Evolutionary conservation across 2,329 filamentous ascomycete species (phyloP).

Genomic region (Calonectria montana): DNA sequence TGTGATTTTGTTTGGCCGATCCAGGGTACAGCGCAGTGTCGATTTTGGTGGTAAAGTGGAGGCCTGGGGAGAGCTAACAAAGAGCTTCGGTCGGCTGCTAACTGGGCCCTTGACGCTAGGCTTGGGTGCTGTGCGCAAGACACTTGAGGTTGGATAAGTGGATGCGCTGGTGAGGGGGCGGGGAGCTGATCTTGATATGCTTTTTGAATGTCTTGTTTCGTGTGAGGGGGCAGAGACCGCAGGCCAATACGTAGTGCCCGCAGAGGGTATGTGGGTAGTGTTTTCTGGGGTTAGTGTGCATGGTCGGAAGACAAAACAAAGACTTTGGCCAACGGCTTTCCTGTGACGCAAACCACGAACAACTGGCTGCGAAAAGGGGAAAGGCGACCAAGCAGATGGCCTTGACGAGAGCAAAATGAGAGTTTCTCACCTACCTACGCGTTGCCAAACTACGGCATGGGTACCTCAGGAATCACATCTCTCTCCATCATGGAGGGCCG

Average conservation of each 20-base stretch:
- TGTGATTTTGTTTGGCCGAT: conserved; percentile 16
- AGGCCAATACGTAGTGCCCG: conserved; percentile 20
- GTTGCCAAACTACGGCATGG: not conserved
- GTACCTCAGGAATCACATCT: not conserved
- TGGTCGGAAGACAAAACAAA: not conserved
- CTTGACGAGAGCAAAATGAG: not conserved
- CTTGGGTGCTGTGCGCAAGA: conserved; percentile 29
- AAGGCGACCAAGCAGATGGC: not conserved
- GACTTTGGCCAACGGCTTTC: conserved; percentile 8
- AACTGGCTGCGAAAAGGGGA: not conserved
- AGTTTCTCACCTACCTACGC: not conserved
- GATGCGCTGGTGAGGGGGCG: conserved; percentile 20
- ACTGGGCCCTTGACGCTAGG: conserved; percentile 32
- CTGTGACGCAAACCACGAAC: not conserved
- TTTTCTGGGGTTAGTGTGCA: not conserved
- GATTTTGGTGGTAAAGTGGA: conserved; percentile 30
- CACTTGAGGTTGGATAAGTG: conserved; percentile 23
- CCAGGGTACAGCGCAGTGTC: conserved; percentile 15
- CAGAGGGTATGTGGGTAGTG: conserved; percentile 12
- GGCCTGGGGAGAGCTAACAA: conserved; percentile 43
- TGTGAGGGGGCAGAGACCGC: conserved; percentile 27
- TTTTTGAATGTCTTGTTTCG: conserved; percentile 25
- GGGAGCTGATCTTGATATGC: conserved; percentile 38
- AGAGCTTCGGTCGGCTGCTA: conserved; percentile 37
- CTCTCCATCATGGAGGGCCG: not conserved